Conservation (phyloP, 2,329 filamentous ascomycete species). For the Didymella glomerata region DNA sequence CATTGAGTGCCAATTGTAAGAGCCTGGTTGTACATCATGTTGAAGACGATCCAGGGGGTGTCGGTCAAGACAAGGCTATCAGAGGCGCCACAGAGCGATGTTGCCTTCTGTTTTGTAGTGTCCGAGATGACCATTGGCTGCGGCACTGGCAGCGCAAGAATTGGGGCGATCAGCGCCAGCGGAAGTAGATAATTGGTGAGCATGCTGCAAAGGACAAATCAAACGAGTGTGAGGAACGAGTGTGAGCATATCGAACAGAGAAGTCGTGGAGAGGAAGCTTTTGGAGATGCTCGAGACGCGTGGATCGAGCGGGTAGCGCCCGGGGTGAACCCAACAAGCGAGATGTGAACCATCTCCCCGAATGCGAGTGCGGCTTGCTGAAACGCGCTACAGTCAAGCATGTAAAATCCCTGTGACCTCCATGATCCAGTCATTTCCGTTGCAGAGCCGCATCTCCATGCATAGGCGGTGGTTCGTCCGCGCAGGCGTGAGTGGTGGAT, state of each 20-base stretch:
- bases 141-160: slow-evolving; percentile 23
- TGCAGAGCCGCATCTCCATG: slow-evolving; percentile 1
- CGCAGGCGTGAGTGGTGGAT: neutral
- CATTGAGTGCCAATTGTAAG: slow-evolving; percentile 53
- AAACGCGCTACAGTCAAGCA: slow-evolving; percentile 13
- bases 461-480: neutral
- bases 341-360: slow-evolving; percentile 20
- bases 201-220: slow-evolving; percentile 3
- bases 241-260: neutral
- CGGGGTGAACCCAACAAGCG: slow-evolving; percentile 7
- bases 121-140: slow-evolving; percentile 27
- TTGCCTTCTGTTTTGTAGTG: slow-evolving; percentile 25
- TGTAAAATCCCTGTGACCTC: neutral
- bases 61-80: slow-evolving; percentile 46
- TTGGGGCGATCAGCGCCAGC: slow-evolving; percentile 23
- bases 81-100: slow-evolving; percentile 26
- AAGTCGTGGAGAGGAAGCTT: neutral
- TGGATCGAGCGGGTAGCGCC: slow-evolving; percentile 2
- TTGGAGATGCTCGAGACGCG: slow-evolving; percentile 5
- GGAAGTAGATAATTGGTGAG: slow-evolving; percentile 18
- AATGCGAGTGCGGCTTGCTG: slow-evolving; percentile 7
- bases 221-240: slow-evolving; percentile 10
- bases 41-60: slow-evolving; percentile 57
- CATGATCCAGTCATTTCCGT: slow-evolving; percentile 10
- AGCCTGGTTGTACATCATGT: slow-evolving; percentile 57